Evolutionary conservation across 1,139 yeast genomes (phyloP), one percentile per base, ranked within the genome.

Genomic region (Geotrichum citri-aurantii): DNA sequence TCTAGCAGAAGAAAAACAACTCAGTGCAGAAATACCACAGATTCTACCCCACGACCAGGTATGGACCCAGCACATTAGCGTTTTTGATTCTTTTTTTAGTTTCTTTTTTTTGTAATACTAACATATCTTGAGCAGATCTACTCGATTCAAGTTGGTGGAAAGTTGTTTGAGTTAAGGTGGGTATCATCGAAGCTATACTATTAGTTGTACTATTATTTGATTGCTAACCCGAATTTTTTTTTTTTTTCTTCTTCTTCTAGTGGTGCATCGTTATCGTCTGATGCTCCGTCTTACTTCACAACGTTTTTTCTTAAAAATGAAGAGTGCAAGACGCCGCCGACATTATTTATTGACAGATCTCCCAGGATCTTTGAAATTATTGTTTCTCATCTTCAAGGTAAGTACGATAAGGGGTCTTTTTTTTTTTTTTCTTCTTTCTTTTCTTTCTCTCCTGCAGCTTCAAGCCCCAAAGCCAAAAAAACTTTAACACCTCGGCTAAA

Each of bases 201-300:
- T 37, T 23, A 21, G 8, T 26, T 10, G 48, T 2, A 42, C 3
- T 40, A n/a, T 33, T 10, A 12, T 14, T n/a, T 21, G 7, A 3
- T 33, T 48, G 23, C 52, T 54, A 37, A 54, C 52, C n/a, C 21
- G 2, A 33, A 8, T 8, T 27, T 27, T 48, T 24, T 19, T 48
- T 77, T 17, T 37, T 14, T 26, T 7, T 26, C 7, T 7, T n/a
- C 14, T 21, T 4, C n/a, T 31, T 19, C 21, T 21, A 85, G 93
- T 68, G 97, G 97, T 0, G 91, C 93, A 0, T 89, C 96, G 6
- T 72, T 91, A 49, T 86, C 92, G 21, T 88, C 89, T 1, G 97
- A 90, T 72, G 85, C 77, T 0, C 83, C 83, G 0, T 77, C 80
- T 11, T 79, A 77, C 62, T 80, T 80, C 67, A 79, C 83, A 4